Conservation (phyloP, 805 yeast species). For the Ogataea zsoltii region DNA sequence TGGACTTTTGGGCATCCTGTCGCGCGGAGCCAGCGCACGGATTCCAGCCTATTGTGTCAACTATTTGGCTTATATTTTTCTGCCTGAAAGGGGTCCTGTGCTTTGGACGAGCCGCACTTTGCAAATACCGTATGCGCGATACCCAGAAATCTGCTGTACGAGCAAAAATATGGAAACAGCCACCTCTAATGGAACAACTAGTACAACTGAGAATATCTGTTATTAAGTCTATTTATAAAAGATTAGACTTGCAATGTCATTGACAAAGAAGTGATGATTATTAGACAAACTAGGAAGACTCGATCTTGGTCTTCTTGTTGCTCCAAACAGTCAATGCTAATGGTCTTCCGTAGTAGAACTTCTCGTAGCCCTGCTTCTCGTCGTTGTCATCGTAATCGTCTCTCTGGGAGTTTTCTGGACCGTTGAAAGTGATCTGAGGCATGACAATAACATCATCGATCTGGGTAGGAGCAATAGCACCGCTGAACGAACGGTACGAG, state of each 20-base stretch:
- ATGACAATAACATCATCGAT: constrained; percentile 33
- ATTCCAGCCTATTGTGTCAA: too few species aligned
- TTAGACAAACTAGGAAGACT: constrained; percentile 11
- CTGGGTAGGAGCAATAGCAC: constrained; percentile 34
- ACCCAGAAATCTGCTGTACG: too few species aligned
- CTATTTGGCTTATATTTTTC: too few species aligned
- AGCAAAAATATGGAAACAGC: too few species aligned
- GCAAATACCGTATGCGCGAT: too few species aligned
- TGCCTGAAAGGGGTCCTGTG: too few species aligned
- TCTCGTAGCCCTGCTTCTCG: constrained; percentile 28
- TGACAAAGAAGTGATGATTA: neutral
- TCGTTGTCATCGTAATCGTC: constrained; percentile 33
- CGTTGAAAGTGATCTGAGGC: constrained; percentile 34
- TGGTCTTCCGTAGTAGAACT: constrained; percentile 34
- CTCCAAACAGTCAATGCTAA: constrained; percentile 31
- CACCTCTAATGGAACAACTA: too few species aligned
- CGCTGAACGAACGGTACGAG: constrained; percentile 32
- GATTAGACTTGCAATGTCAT: neutral
- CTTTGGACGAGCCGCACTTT: too few species aligned
- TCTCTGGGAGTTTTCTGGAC: constrained; percentile 24
- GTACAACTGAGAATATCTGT: neutral
- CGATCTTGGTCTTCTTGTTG: constrained; percentile 20
- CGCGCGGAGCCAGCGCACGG: too few species aligned
- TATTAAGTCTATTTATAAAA: constrained; percentile 2
- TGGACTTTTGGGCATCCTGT: too few species aligned